phyloP scores from a whole-genome alignment of 2,329 filamentous ascomycete genomes.

The Colletotrichum cuscutae region DNA sequence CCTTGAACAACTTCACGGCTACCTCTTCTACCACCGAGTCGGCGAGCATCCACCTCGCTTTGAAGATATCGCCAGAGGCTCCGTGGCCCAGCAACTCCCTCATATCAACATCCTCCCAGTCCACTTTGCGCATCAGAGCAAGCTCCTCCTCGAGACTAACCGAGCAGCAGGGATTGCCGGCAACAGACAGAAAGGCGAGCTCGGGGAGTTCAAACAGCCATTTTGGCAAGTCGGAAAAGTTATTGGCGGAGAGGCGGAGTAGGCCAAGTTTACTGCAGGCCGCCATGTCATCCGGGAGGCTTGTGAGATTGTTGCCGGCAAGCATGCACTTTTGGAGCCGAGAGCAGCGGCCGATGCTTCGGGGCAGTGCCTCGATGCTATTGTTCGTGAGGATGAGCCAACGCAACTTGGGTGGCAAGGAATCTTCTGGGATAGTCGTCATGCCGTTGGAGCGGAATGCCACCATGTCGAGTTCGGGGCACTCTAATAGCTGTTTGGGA shows the following conservation, averaged over 20 bases:
- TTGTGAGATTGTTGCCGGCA: constrained; percentile 54
- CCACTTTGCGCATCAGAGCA: constrained; percentile 48
- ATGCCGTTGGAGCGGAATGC: constrained; percentile 60
- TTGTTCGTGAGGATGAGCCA: constrained; percentile 62
- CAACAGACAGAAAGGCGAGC: constrained; percentile 58
- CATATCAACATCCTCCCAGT: constrained; percentile 53
- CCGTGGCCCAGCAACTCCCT: constrained; percentile 54
- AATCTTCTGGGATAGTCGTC: constrained; percentile 50
- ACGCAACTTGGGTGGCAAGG: constrained; percentile 54
- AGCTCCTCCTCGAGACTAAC: constrained; percentile 28
- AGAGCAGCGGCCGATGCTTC: constrained; percentile 53
- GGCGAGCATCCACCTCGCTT: constrained; percentile 47
- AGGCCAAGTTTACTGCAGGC: constrained; percentile 55
- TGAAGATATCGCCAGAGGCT: constrained; percentile 58
- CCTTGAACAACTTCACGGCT: constrained; percentile 60
- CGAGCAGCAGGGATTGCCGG: constrained; percentile 56
- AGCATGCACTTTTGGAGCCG: constrained; percentile 60
- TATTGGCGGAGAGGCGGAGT: constrained; percentile 56
- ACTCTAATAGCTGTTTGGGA: constrained; percentile 52
- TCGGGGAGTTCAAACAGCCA: constrained; percentile 58
- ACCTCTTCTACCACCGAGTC: constrained; percentile 47
- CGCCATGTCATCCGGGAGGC: constrained; percentile 53
- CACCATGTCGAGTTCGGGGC: constrained; percentile 58
- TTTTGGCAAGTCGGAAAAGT: constrained; percentile 47
- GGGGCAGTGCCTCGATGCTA: constrained; percentile 49